Conservation (phyloP, 768 basidiomycete genomes). For the Tricholoma hemisulphureum region DNA sequence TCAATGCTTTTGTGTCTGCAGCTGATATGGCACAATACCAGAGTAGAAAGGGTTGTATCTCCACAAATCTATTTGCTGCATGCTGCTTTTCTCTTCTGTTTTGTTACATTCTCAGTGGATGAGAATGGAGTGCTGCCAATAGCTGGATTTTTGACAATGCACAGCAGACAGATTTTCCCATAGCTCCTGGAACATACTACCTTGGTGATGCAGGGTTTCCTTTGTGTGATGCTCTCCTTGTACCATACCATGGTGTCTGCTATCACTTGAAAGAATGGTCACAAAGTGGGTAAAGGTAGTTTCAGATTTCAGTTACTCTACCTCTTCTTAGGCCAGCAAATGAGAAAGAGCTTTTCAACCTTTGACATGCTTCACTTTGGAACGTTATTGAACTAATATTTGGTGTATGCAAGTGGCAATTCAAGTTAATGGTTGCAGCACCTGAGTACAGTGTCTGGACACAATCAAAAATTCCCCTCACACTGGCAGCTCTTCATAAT, state of each 20-base stretch:
- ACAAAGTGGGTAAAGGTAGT: slow-evolving; percentile 8
- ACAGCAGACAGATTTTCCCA: slow-evolving; percentile 21
- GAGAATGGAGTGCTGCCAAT: slow-evolving; percentile 41
- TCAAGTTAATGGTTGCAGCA: slow-evolving; percentile 15
- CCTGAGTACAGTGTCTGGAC: slow-evolving; percentile 12
- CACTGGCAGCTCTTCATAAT: slow-evolving; percentile 28
- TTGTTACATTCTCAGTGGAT: slow-evolving; percentile 37
- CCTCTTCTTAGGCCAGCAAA: slow-evolving; percentile 28
- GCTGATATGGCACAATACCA: slow-evolving; percentile 11
- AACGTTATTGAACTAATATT: slow-evolving; percentile 40
- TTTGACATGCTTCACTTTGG: slow-evolving; percentile 35
- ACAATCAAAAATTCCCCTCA: slow-evolving; percentile 22
- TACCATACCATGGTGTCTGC: slow-evolving; percentile 35
- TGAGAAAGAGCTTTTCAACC: slow-evolving; percentile 41
- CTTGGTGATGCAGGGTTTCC: slow-evolving; percentile 39
- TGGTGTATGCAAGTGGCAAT: slow-evolving; percentile 22
- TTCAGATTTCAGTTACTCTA: not conserved
- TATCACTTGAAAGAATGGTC: slow-evolving; percentile 31
- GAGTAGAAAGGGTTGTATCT: slow-evolving; percentile 33
- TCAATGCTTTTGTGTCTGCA: slow-evolving; percentile 18
- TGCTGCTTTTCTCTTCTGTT: slow-evolving; percentile 35
- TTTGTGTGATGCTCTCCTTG: slow-evolving; percentile 31
- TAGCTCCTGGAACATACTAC: slow-evolving; percentile 33
- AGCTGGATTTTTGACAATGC: slow-evolving; percentile 31
- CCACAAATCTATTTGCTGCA: slow-evolving; percentile 38